Percentiles rank a stretch among this genome's conserved stretches.
Evolutionary conservation across 441 rosid genomes (phyloP).

Genomic region (Adansonia madagascariensis): DNA sequence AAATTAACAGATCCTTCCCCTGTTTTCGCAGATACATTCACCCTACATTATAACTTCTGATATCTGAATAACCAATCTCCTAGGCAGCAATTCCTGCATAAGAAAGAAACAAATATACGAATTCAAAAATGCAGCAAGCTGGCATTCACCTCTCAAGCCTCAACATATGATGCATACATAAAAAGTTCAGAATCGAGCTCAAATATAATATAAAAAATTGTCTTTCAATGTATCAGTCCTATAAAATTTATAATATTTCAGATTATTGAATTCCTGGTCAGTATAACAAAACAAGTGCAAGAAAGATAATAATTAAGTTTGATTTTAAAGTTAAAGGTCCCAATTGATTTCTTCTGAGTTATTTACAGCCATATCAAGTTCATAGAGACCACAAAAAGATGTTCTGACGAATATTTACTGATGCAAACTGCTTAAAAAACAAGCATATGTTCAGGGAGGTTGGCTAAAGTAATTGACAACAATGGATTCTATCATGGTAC

Average conservation of each 20-base stretch:
- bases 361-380: background rate
- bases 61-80: slow-evolving; percentile 51
- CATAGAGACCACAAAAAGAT: background rate
- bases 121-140: slow-evolving; percentile 20
- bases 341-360: background rate
- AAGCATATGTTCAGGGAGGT: background rate
- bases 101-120: slow-evolving; percentile 17
- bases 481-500: slow-evolving; percentile 17
- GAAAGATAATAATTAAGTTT: background rate
- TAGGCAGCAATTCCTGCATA: slow-evolving; percentile 72
- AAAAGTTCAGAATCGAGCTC: background rate
- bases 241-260: background rate
- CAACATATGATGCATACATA: background rate
- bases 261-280: background rate
- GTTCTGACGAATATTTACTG: background rate
- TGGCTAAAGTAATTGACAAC: background rate
- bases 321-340: background rate
- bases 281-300: background rate
- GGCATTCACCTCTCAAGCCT: slow-evolving; percentile 5
- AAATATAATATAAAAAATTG: background rate
- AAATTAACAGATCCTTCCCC: slow-evolving; percentile 44
- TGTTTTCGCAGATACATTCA: slow-evolving; percentile 37
- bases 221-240: background rate
- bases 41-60: slow-evolving; percentile 47
- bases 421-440: background rate